phyloP scores from a whole-genome alignment of 352 stramenopile genomes.

The Globisporangium iwayamae region DNA sequence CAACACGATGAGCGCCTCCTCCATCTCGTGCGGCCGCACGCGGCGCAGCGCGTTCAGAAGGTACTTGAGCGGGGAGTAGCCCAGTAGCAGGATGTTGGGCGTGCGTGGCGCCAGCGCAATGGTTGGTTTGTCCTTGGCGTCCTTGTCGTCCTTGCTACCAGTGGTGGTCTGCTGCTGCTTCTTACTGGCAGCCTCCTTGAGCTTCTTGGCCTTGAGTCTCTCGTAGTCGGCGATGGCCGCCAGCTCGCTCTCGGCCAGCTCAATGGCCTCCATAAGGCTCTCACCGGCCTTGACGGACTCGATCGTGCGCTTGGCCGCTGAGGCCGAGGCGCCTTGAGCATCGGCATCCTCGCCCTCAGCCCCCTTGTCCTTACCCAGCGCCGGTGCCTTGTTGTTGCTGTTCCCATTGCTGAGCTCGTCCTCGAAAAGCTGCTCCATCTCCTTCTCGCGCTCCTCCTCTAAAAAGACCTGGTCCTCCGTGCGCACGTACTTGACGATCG shows the following conservation, averaged over 20 bases:
- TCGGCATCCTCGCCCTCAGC: slow-evolving; percentile 30
- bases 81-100: slow-evolving; percentile 93
- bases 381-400: slow-evolving; percentile 47
- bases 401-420: slow-evolving; percentile 86
- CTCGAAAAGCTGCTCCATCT: slow-evolving; percentile 95
- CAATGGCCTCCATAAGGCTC: slow-evolving; percentile 94
- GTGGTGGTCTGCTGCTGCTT: neutral
- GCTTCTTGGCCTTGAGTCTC: slow-evolving; percentile 57
- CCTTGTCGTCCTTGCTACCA: slow-evolving; percentile 14
- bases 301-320: slow-evolving; percentile 90
- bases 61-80: slow-evolving; percentile 93
- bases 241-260: slow-evolving; percentile 90
- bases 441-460: slow-evolving; percentile 96
- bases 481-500: slow-evolving; percentile 95
- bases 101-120: slow-evolving; percentile 33
- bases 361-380: slow-evolving; percentile 64
- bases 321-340: slow-evolving; percentile 66
- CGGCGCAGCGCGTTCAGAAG: slow-evolving; percentile 91
- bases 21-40: slow-evolving; percentile 94
- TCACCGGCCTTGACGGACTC: slow-evolving; percentile 89
- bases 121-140: slow-evolving; percentile 43
- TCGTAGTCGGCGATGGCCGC: slow-evolving; percentile 82
- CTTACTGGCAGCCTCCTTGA: slow-evolving; percentile 34
- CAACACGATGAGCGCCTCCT: slow-evolving; percentile 96
- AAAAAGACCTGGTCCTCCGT: slow-evolving; percentile 97